Base-by-base conservation (phyloP, 805 yeast genomes). In the Saitoella complicata region DNA sequence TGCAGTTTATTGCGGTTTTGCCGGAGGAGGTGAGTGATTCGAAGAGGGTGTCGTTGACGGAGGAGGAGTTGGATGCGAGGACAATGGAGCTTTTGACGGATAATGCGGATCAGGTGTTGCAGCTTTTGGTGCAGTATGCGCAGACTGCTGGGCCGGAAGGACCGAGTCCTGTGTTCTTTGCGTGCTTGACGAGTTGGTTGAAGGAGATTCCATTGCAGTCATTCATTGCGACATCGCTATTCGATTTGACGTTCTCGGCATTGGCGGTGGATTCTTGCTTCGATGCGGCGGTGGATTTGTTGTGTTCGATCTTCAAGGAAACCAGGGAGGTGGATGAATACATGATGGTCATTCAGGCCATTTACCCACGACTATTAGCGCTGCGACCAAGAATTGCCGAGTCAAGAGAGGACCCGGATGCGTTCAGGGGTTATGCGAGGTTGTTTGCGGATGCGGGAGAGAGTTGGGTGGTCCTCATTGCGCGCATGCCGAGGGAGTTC, bases 361-460 rank as follows among this genome's bases (percentile, higher is more conserved):
- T 88, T 44, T 83, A 73, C 58, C 72, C 76, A 44, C 80, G 81
- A 52, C 64, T 91, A 36, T 63, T 87, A 46, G 69, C 69, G 40
- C 64, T 87, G 42, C 72, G 76, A 56, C 70, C 73, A 3, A 65
- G 69, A 39, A 46, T 54, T 6, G 61, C 66, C 12, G 70, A 69
- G 44, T 40, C 42, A 41, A 54, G 56, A 37, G 70, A 67, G 42
- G 88, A 79, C 53, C 68, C 73, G 1, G 91, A 80, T 34, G 68
- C 71, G 36, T 71, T 81, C 55, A 78, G 78, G 46, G 76, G 81
- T 9, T 64, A 82, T 44, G 74, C 94, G 0, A 70, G 91, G 55
- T 59, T 91, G 38, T 83, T 81, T 58, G 82, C 86, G 5, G 94
- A 86, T 53, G 94, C 96, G 1, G 95, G 94, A 46, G 96, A 86